phyloP scores from a whole-genome alignment of 352 stramenopile species.

The Thraustochytrium sp. region DNA sequence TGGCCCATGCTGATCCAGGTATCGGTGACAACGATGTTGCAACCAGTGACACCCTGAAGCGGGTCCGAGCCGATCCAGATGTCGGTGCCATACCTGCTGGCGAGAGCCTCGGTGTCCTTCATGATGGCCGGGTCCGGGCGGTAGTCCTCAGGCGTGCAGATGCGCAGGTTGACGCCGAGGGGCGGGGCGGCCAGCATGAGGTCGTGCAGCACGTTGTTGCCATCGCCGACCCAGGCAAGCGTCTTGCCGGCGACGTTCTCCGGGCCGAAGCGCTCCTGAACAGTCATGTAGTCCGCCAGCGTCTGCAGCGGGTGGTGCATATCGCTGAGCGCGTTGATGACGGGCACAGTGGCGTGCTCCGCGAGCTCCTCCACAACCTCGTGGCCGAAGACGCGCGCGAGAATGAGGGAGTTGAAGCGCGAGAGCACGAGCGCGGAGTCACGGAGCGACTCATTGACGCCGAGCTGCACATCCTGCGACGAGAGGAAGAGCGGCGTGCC shows the following conservation, averaged over 20 bases:
- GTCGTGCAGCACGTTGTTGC: conserved; percentile 96
- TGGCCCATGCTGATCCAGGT: conserved; percentile 94
- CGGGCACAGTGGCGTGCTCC: conserved; percentile 78
- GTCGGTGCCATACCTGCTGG: conserved; percentile 62
- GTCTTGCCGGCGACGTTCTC: conserved; percentile 77
- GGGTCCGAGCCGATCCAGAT: conserved; percentile 77
- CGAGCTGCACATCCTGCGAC: conserved; percentile 93
- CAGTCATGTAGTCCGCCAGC: conserved; percentile 93
- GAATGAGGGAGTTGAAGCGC: conserved; percentile 90
- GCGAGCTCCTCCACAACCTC: conserved; percentile 65
- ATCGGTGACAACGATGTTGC: conserved; percentile 92
- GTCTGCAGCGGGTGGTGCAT: conserved; percentile 96
- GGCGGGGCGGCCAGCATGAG: conserved; percentile 88
- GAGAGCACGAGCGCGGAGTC: conserved; percentile 72
- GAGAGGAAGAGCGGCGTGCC: conserved; percentile 93
- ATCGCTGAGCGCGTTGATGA: conserved; percentile 97
- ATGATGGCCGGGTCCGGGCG: conserved; percentile 80
- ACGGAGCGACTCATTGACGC: conserved; percentile 88
- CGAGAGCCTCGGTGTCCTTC: conserved; percentile 76
- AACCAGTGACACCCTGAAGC: conserved; percentile 81
- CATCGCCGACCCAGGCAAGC: conserved; percentile 93
- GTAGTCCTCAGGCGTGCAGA: conserved; percentile 87
- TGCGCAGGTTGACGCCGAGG: conserved; percentile 83
- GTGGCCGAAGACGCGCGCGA: conserved; percentile 90
- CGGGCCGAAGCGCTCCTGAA: conserved; percentile 76